These are phyloP conservation scores for Lycium barbarum DNA, from an alignment of 257 asterid species.

Conservation along the genomic window DNA sequence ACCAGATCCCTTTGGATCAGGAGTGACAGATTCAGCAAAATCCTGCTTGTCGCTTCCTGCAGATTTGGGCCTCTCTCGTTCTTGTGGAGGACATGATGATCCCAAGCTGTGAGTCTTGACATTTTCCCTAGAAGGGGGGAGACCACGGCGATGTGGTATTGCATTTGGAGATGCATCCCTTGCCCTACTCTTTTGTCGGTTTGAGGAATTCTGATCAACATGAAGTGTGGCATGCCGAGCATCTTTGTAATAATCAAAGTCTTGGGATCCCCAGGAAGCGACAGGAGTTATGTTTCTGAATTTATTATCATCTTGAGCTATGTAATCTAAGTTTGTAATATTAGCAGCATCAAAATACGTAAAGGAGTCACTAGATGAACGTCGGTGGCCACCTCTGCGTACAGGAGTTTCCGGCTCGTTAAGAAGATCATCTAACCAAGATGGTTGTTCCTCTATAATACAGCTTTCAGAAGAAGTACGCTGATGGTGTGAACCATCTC, in stretches of 20 bases:
- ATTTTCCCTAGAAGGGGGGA: conserved; percentile 56
- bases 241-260: conserved; percentile 58
- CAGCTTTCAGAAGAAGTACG: conserved; percentile 57
- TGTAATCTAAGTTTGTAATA: conserved; percentile 32
- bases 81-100: conserved; percentile 50
- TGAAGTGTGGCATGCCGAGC: conserved; percentile 51
- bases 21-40: conserved; percentile 53
- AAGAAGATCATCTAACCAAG: conserved; percentile 63
- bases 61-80: conserved; percentile 57
- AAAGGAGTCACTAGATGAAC: conserved; percentile 60
- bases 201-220: conserved; percentile 51
- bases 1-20: conserved; percentile 54
- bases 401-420: conserved; percentile 62
- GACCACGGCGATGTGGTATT: conserved; percentile 52
- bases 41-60: conserved; percentile 57
- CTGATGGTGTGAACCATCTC: conserved; percentile 47
- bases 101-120: conserved; percentile 47
- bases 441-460: conserved; percentile 55
- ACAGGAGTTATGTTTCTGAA: conserved; percentile 19
- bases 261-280: conserved; percentile 68
- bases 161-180: conserved; percentile 66
- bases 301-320: conserved; percentile 35
- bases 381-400: conserved; percentile 53
- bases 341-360: conserved; percentile 40
- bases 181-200: conserved; percentile 58